Evolutionary conservation across 108 stramenopile species (phyloP).

Genomic region (Pelagomonas calceolata): DNA sequence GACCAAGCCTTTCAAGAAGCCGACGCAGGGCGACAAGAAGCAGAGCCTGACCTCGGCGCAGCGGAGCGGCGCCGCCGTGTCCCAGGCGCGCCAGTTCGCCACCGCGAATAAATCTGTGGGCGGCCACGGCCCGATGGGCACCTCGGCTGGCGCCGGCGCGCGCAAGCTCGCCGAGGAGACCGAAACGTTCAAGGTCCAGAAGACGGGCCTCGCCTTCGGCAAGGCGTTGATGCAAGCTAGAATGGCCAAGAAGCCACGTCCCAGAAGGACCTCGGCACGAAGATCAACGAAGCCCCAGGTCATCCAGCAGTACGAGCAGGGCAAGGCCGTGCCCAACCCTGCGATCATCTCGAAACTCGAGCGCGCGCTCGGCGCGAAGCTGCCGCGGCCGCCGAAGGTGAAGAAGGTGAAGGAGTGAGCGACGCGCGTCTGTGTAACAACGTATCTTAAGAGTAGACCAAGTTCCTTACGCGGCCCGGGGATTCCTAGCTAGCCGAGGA

Average conservation of each 20-base stretch:
- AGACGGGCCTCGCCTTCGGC: background rate
- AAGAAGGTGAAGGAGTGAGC: constrained; percentile 28
- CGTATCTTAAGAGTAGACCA: no score
- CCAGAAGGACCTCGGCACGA: constrained; percentile 87
- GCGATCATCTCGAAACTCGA: constrained; percentile 86
- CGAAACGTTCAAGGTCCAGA: background rate
- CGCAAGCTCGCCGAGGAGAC: background rate
- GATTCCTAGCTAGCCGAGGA: no score
- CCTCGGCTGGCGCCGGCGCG: background rate
- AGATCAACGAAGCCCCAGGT: constrained; percentile 95
- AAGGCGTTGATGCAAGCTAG: constrained; percentile 92
- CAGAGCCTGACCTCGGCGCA: background rate
- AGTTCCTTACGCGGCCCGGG: no score
- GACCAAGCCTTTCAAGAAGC: background rate
- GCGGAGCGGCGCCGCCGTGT: background rate
- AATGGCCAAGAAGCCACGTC: constrained; percentile 91
- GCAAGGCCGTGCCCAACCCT: constrained; percentile 89
- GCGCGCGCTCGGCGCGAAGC: constrained; percentile 66
- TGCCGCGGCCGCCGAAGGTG: constrained; percentile 73
- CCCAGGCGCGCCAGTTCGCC: background rate
- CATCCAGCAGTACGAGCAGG: constrained; percentile 86
- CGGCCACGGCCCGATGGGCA: background rate
- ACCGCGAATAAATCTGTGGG: background rate
- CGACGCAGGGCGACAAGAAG: background rate
- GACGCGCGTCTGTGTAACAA: background rate